Evolutionary conservation across 768 basidiomycete species (phyloP).

Genomic region (Trametes elegans): DNA sequence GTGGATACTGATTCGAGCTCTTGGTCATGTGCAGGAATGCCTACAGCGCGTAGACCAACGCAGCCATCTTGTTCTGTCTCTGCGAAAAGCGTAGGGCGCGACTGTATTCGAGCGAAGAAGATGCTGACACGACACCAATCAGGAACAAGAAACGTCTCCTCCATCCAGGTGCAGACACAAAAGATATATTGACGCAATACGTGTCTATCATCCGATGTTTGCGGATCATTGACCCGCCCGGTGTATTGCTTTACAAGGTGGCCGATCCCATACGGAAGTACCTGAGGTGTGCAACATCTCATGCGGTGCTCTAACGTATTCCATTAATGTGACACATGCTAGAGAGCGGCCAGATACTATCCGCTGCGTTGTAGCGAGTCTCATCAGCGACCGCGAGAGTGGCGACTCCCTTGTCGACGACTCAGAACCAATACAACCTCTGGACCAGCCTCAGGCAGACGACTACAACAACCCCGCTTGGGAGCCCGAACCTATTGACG

Average conservation of each 20-base stretch:
- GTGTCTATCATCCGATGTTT: constrained; percentile 90
- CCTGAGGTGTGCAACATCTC: constrained; percentile 55
- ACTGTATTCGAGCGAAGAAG: neutral
- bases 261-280: constrained; percentile 91
- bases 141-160: constrained; percentile 87
- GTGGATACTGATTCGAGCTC: neutral
- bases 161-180: constrained; percentile 95
- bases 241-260: constrained; percentile 90
- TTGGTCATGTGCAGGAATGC: constrained; percentile 54
- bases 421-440: constrained; percentile 73
- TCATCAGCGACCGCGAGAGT: constrained; percentile 83
- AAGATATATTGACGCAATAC: constrained; percentile 85
- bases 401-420: constrained; percentile 84
- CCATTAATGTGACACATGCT: neutral
- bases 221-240: constrained; percentile 87
- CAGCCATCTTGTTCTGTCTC: constrained; percentile 64
- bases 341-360: constrained; percentile 93
- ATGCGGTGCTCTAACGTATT: neutral
- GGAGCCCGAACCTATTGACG: constrained; percentile 96
- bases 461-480: constrained; percentile 91
- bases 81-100: constrained; percentile 72
- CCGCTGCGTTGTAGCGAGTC: constrained; percentile 84
- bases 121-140: neutral
- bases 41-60: constrained; percentile 80
- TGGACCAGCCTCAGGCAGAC: constrained; percentile 75